phyloP scores from a whole-genome alignment of 2,329 filamentous ascomycete species.

The Arachnomyces sp. region DNA sequence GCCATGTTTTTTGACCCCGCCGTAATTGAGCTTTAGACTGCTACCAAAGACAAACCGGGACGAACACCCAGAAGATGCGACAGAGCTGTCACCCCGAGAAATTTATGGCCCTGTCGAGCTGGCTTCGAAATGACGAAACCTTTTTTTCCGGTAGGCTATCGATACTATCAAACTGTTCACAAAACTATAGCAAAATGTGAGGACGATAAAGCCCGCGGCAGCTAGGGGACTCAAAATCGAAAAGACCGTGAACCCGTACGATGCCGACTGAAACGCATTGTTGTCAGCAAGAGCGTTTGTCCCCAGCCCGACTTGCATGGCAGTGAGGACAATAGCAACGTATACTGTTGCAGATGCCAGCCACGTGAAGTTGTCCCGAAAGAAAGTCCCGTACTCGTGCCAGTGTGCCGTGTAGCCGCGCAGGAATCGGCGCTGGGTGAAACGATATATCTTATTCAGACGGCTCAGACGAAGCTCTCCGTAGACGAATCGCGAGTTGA shows the following conservation, averaged over 20 bases:
- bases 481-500: constrained; percentile 34
- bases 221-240: constrained; percentile 9
- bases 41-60: too few species aligned
- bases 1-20: too few species aligned
- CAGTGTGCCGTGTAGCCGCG: constrained; percentile 1
- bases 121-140: too few species aligned
- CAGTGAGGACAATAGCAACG: constrained; percentile 40
- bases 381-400: constrained; percentile 24
- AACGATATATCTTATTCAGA: constrained; percentile 24
- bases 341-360: constrained; percentile 36
- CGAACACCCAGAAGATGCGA: too few species aligned
- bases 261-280: constrained; percentile 6
- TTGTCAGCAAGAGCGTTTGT: constrained; percentile 6
- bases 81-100: too few species aligned
- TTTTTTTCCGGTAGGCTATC: too few species aligned
- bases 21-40: too few species aligned
- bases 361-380: constrained; percentile 37
- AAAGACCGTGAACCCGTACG: constrained; percentile 10
- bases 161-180: too few species aligned
- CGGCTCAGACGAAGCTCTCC: constrained; percentile 35
- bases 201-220: too few species aligned
- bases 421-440: constrained; percentile 3
- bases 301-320: constrained; percentile 40
- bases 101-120: too few species aligned
- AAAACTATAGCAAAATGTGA: too few species aligned